Percentiles rank a stretch among this genome's conserved stretches.
These are phyloP conservation scores for Pythium grandisporangium DNA, from an alignment of 352 stramenopile genomes.

Conservation along the genomic window DNA sequence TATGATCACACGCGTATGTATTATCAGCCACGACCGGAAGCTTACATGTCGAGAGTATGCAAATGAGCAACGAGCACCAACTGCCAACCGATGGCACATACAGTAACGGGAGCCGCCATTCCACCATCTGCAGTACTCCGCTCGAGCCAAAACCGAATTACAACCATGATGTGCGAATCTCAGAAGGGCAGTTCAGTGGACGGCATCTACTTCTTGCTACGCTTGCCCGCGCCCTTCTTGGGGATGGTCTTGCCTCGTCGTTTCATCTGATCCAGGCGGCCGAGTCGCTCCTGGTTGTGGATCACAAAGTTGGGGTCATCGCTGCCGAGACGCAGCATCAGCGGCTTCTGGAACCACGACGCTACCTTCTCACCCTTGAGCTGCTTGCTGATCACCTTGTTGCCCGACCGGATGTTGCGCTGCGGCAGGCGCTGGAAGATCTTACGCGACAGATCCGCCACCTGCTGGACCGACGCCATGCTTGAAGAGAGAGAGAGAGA, in stretches of 20 bases:
- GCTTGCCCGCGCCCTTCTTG: conserved; percentile 86
- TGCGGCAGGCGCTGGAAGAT: conserved; percentile 85
- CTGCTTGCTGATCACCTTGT: conserved; percentile 87
- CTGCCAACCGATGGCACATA: too few relatives aligned
- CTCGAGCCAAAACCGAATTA: too few relatives aligned
- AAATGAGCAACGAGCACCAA: too few relatives aligned
- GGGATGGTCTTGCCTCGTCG: conserved; percentile 77
- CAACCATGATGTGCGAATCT: too few relatives aligned
- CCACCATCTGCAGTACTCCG: too few relatives aligned
- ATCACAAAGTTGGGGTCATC: conserved; percentile 84
- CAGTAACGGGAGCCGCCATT: too few relatives aligned
- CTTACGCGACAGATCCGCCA: conserved; percentile 77
- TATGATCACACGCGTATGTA: too few relatives aligned
- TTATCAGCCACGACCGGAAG: too few relatives aligned
- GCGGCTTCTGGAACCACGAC: conserved; percentile 83
- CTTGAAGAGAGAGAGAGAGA: too few relatives aligned
- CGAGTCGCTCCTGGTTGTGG: conserved; percentile 64
- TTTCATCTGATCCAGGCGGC: conserved; percentile 81
- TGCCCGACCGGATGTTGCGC: conserved; percentile 69
- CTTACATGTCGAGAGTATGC: too few relatives aligned
- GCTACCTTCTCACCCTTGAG: conserved; percentile 81
- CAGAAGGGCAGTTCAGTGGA: too few relatives aligned
- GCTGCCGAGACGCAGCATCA: conserved; percentile 58
- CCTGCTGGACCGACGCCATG: conserved; percentile 26
- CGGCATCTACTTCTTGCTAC: conserved; percentile 66